Evolutionary conservation across 2,329 filamentous ascomycete genomes (phyloP), one percentile per base, ranked within the genome.

Genomic region (Botrytis hyacinthi): DNA sequence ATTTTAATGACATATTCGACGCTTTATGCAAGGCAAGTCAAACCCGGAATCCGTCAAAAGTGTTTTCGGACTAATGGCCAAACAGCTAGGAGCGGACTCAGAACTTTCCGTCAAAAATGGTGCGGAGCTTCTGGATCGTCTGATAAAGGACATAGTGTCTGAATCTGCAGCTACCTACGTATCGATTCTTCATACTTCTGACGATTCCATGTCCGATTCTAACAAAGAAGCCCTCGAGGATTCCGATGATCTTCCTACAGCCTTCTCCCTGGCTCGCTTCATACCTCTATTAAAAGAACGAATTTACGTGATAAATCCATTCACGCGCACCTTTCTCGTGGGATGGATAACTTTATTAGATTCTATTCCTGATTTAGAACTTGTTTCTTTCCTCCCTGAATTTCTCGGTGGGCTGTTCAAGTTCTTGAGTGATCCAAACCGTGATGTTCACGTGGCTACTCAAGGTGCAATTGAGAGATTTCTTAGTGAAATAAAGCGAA

Each of bases 1-100:
- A 97, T 85, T 99, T 99, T 84, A 99, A 99, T 83, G 93, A 97
- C 80, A 96, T 99, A 76, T 99, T 99, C 81, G 96, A 99, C 84
- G 94, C 96, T 35, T 86, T 99, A 72, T 97, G 95, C 85, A 98
- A 98, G 88, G 94, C 97, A 84, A 76, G 84, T 71, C 18, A 62
- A 74, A 46, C 26, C 73, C 68, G 26, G 16, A 69, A n/a, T 35
- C 63, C 29, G n/a, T 32, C 32, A 61, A 44, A 69, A 60, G 42
- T 22, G 29, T 26, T n/a, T 42, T 51, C 26, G 54, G 57, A 59
- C 75, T 76, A n/a, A 77, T 74, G 54, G 32, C 40, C 16, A 44
- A 54, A 62, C 70, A 97, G 95, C 89, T 99, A 78, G 95, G 95
- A 26, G 96, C 96, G 66, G 96, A 99, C 82, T 95, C 95, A 0